phyloP scores from a whole-genome alignment of 352 stramenopile genomes.

The Phytophthora sp. region DNA sequence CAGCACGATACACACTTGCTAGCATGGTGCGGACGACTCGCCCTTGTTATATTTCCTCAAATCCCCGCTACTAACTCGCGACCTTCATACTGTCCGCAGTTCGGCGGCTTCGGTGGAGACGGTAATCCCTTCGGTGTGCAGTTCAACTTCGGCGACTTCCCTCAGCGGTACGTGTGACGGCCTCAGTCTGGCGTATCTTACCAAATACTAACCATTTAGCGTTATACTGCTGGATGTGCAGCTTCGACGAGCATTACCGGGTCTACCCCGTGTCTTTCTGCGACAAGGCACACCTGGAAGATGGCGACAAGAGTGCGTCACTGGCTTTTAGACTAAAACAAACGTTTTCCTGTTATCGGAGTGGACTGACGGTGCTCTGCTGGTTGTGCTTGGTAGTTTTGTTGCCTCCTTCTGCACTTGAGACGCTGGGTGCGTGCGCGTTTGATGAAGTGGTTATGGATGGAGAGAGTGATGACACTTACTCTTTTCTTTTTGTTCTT shows the following conservation, averaged over 20 bases:
- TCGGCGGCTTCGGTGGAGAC: conserved; percentile 73
- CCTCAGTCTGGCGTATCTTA: not conserved
- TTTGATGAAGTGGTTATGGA: not conserved
- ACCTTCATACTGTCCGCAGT: conserved; percentile 37
- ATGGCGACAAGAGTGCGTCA: conserved; percentile 89
- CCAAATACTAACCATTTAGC: not conserved
- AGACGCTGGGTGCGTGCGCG: conserved; percentile 89
- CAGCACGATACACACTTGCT: conserved; percentile 1
- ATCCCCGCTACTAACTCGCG: no score
- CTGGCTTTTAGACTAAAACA: not conserved
- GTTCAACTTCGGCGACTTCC: conserved; percentile 81
- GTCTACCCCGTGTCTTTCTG: conserved; percentile 89
- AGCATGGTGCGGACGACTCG: conserved; percentile 11
- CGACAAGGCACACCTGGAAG: conserved; percentile 88
- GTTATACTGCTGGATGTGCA: conserved; percentile 22
- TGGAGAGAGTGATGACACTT: not conserved
- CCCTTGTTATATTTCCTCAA: no score
- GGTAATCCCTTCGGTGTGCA: conserved; percentile 85
- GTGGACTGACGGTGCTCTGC: conserved; percentile 8
- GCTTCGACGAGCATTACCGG: conserved; percentile 89
- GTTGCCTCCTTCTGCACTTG: conserved; percentile 97
- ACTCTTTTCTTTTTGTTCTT: conserved; percentile 22
- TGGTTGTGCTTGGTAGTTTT: conserved; percentile 72
- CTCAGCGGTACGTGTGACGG: conserved; percentile 50
- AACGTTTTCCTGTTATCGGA: not conserved